Evolutionary conservation across 345 rosid species (phyloP).

Genomic region (Ceriops decandra): DNA sequence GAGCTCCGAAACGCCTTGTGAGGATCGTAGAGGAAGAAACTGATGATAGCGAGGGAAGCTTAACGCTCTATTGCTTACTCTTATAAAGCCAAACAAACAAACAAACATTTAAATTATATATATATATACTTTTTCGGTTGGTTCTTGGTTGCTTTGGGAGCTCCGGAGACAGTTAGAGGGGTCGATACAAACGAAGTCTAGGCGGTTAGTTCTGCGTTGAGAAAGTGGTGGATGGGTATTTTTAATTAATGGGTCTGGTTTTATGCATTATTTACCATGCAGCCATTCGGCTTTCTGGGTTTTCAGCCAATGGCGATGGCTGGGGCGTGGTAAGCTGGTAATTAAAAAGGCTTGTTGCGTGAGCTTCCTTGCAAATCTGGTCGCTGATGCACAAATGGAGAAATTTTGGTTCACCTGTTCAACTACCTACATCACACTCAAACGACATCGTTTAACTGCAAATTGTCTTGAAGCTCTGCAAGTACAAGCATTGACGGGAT

Average conservation of each 20-base stretch:
- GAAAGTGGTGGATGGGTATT: no score
- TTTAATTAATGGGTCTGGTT: neutral
- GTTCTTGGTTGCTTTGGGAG: constrained; percentile 27
- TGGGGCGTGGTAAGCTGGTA: constrained; percentile 5
- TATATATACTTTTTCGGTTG: neutral
- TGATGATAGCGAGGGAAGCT: constrained; percentile 34
- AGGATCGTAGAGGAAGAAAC: constrained; percentile 19
- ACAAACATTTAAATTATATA: neutral
- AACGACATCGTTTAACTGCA: no score
- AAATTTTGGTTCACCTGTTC: no score
- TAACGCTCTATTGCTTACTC: neutral
- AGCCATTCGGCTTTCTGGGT: neutral
- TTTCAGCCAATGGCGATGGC: neutral
- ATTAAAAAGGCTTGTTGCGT: neutral
- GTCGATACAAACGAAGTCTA: constrained; percentile 38
- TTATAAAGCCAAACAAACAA: constrained; percentile 3
- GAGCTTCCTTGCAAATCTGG: no score
- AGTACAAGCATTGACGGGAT: no score
- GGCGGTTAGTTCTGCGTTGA: neutral
- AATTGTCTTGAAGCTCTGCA: no score
- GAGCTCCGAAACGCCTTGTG: constrained; percentile 28
- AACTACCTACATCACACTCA: no score
- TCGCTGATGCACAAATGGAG: no score
- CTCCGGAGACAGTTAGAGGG: constrained; percentile 23
- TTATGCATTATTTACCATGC: constrained; percentile 21